Percentiles rank a stretch among this genome's conserved stretches.
phyloP scores from a whole-genome alignment of 2,329 filamentous ascomycete species.

The Stagonosporopsis rhizophila region DNA sequence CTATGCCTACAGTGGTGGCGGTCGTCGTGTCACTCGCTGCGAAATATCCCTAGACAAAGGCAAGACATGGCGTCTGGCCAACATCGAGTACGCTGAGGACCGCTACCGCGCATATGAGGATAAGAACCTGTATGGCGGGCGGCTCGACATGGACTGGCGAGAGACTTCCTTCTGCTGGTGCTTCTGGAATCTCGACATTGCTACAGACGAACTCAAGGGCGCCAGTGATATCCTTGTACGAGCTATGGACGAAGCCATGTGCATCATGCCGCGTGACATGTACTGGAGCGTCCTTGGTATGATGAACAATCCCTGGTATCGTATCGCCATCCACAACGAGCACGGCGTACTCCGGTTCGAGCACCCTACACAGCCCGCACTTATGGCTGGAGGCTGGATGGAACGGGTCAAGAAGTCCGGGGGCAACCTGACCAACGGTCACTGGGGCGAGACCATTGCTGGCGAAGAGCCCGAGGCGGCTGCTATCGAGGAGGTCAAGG shows the following conservation, averaged over 20 bases:
- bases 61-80: slow-evolving; percentile 77
- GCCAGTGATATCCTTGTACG: slow-evolving; percentile 80
- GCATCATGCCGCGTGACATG: slow-evolving; percentile 87
- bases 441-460: slow-evolving; percentile 78
- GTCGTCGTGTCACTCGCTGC: slow-evolving; percentile 80
- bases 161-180: slow-evolving; percentile 91
- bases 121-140: slow-evolving; percentile 76
- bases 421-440: slow-evolving; percentile 79
- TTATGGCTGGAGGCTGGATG: slow-evolving; percentile 90
- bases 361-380: slow-evolving; percentile 82
- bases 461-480: slow-evolving; percentile 56
- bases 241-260: slow-evolving; percentile 90
- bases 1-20: slow-evolving; percentile 89
- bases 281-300: slow-evolving; percentile 95
- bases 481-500: slow-evolving; percentile 61
- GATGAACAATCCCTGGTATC: slow-evolving; percentile 98
- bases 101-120: slow-evolving; percentile 72
- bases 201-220: slow-evolving; percentile 65
- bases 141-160: slow-evolving; percentile 79
- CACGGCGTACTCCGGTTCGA: slow-evolving; percentile 71
- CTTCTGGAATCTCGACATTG: slow-evolving; percentile 81
- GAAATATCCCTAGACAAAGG: slow-evolving; percentile 86
- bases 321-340: slow-evolving; percentile 77
- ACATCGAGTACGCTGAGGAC: slow-evolving; percentile 85
- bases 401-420: slow-evolving; percentile 84